Conservation (phyloP, 768 basidiomycete species). For the Sporobolomyces phaffii region DNA sequence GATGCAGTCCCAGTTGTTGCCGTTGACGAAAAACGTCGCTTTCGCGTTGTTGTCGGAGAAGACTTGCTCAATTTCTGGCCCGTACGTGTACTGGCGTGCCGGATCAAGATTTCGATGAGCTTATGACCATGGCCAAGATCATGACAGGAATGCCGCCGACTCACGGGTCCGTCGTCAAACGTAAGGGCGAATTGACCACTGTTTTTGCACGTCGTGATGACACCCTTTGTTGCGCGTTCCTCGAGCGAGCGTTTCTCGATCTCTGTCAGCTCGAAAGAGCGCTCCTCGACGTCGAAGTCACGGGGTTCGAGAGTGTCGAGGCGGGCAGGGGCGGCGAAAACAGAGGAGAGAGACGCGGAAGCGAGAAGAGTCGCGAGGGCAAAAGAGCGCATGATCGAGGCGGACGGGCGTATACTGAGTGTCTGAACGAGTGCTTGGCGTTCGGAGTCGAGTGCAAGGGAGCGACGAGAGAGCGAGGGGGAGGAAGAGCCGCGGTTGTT, state of each 20-base stretch:
- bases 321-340: constrained; percentile 2
- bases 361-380: constrained; percentile 12
- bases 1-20: constrained; percentile 37
- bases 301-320: background rate
- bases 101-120: background rate
- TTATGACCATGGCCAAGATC: background rate
- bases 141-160: background rate
- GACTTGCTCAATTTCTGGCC: background rate
- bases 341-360: background rate
- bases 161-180: constrained; percentile 40
- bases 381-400: constrained; percentile 1
- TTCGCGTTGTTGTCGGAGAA: constrained; percentile 3
- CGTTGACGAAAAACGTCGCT: constrained; percentile 33
- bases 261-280: background rate
- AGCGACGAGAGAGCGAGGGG: background rate
- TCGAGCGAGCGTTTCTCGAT: constrained; percentile 6
- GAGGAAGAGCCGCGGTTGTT: background rate
- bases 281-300: background rate
- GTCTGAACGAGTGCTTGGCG: background rate
- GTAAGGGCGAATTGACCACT: constrained; percentile 31
- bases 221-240: constrained; percentile 3
- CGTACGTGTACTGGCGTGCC: background rate
- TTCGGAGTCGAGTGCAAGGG: background rate
- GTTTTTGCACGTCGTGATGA: constrained; percentile 21
- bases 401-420: too few relatives aligned